phyloP scores from a whole-genome alignment of 2,329 filamentous ascomycete genomes.

The Colletotrichum ledebouriae region DNA sequence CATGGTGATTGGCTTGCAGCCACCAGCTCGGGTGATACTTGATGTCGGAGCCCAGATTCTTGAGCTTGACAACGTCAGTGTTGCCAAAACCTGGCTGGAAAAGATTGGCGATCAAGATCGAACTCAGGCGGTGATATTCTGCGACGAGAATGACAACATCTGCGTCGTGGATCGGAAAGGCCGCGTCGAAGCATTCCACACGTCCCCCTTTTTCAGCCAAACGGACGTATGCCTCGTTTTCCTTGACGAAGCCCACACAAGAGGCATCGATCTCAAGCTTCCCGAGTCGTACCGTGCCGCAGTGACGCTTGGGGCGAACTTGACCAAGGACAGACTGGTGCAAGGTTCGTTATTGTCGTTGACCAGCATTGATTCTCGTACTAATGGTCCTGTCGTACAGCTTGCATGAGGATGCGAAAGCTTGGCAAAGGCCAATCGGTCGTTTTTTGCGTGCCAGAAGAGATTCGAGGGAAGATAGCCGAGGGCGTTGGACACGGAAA shows the following conservation, averaged over 20 bases:
- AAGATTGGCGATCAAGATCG: constrained; percentile 35
- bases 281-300: constrained; percentile 71
- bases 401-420: constrained; percentile 79
- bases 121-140: constrained; percentile 67
- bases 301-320: constrained; percentile 73
- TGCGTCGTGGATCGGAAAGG: constrained; percentile 65
- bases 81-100: constrained; percentile 68
- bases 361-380: too few species aligned
- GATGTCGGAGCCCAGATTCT: constrained; percentile 80
- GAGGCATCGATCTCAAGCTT: constrained; percentile 77
- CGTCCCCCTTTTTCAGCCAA: constrained; percentile 69
- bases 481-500: too few species aligned
- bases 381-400: constrained; percentile 51
- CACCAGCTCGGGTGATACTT: constrained; percentile 69
- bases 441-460: constrained; percentile 69
- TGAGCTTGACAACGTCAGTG: constrained; percentile 69
- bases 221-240: constrained; percentile 74
- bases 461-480: constrained; percentile 66
- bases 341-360: constrained; percentile 66
- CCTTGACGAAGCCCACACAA: constrained; percentile 77
- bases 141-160: constrained; percentile 68
- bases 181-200: constrained; percentile 62
- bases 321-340: constrained; percentile 77
- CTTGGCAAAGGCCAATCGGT: constrained; percentile 77
- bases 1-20: constrained; percentile 55